These are phyloP conservation scores for Candida neerlandica DNA, from an alignment of 1,139 yeast genomes.

Conservation along the genomic window DNA sequence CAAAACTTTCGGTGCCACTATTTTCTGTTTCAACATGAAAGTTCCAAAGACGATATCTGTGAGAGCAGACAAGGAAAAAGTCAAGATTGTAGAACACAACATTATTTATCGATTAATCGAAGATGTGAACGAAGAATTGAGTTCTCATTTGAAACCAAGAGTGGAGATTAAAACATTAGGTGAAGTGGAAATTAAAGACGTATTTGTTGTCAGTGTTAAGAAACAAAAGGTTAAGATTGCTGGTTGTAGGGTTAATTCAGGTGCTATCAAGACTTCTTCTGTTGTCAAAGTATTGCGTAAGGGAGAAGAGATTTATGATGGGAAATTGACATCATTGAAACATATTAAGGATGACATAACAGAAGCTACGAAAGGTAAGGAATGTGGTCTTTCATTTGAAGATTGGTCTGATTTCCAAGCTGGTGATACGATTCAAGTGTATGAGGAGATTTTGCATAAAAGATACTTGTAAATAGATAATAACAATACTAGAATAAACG, in stretches of 20 bases:
- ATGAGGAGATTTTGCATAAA: conserved; percentile 69
- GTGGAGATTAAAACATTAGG: conserved; percentile 69
- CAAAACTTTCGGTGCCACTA: conserved; percentile 67
- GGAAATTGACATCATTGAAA: conserved; percentile 73
- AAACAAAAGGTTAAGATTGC: conserved; percentile 67
- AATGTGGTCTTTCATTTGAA: conserved; percentile 83
- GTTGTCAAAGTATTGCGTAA: conserved; percentile 66
- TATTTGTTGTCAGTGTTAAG: conserved; percentile 65
- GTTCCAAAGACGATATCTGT: conserved; percentile 65
- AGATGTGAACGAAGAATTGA: conserved; percentile 70
- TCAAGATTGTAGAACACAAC: conserved; percentile 67
- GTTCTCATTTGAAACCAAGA: conserved; percentile 64
- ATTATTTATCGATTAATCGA: conserved; percentile 89
- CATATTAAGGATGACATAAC: conserved; percentile 79
- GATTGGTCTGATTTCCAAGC: conserved; percentile 69
- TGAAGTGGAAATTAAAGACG: conserved; percentile 68
- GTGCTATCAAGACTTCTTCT: conserved; percentile 62
- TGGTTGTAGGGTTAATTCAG: conserved; percentile 83
- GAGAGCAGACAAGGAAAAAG: conserved; percentile 61
- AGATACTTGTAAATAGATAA: conserved; percentile 56
- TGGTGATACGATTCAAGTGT: conserved; percentile 78
- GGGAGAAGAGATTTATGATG: conserved; percentile 59
- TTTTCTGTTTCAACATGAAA: conserved; percentile 77
- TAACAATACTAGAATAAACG: conserved; percentile 6
- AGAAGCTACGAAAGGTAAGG: conserved; percentile 82